Evolutionary conservation across 202 grass and related monocot species (phyloP).

Genomic region (Setaria italica): DNA sequence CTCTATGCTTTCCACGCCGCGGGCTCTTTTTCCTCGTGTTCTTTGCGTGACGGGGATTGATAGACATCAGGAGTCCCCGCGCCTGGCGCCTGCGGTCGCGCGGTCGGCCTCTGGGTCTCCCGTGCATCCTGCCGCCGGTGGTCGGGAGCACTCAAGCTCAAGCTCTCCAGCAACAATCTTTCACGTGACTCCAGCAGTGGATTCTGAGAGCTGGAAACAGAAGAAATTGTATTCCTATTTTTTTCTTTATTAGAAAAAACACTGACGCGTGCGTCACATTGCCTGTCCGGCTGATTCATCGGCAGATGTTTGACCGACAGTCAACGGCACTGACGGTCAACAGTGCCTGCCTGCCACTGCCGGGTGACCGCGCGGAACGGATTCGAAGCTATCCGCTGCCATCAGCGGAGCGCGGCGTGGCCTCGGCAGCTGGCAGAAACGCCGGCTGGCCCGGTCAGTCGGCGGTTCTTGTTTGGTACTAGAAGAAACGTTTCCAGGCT

Average conservation of each 20-base stretch:
- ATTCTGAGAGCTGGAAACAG: not conserved
- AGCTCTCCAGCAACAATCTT: constrained; percentile 5
- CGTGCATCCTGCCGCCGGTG: constrained; percentile 20
- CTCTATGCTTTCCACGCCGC: not conserved
- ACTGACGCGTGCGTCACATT: too few relatives aligned
- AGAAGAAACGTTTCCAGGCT: not conserved
- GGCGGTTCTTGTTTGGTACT: not conserved
- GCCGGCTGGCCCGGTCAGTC: too few relatives aligned
- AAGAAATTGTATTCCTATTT: not conserved
- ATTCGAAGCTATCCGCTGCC: too few relatives aligned
- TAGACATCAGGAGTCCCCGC: not conserved
- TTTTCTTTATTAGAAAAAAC: not conserved
- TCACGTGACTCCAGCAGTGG: constrained; percentile 42
- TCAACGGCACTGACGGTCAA: not conserved
- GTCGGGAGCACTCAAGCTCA: not conserved
- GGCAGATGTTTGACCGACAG: not conserved
- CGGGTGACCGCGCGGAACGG: too few relatives aligned
- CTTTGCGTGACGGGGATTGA: not conserved
- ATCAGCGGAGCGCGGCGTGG: too few relatives aligned
- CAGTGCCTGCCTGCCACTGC: not conserved
- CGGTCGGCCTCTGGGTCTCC: not conserved
- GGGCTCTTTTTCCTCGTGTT: not conserved
- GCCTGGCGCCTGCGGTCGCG: not conserved
- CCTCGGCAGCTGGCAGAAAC: too few relatives aligned
- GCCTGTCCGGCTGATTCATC: not conserved